Evolutionary conservation across 2,329 filamentous ascomycete genomes (phyloP).

Genomic region (Scortechinia acanthostroma): DNA sequence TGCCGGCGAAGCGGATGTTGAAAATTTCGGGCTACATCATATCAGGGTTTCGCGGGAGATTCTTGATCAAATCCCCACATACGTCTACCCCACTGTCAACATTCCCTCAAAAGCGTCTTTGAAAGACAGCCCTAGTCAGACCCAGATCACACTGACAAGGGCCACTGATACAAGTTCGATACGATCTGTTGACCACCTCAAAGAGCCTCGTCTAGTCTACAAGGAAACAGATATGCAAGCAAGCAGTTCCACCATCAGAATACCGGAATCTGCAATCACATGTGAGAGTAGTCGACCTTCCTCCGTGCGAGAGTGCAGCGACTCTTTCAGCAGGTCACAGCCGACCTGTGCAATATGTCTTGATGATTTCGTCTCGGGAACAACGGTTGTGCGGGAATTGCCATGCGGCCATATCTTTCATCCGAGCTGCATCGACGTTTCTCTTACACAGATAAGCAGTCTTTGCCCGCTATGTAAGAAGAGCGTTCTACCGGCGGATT

Average conservation of each 20-base stretch:
- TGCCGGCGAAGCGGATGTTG: slow-evolving; percentile 48
- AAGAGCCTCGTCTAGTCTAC: no score
- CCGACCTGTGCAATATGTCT: slow-evolving; percentile 57
- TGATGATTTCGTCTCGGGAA: slow-evolving; percentile 44
- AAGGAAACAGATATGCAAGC: no score
- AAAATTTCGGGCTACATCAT: slow-evolving; percentile 46
- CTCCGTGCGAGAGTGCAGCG: no score
- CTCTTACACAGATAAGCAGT: slow-evolving; percentile 45
- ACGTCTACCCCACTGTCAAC: slow-evolving; percentile 31
- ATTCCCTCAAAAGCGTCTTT: slow-evolving; percentile 1
- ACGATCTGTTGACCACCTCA: no score
- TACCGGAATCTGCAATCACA: no score
- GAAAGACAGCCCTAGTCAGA: no score
- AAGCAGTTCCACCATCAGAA: no score
- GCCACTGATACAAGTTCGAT: no score
- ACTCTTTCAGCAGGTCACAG: slow-evolving; percentile 39
- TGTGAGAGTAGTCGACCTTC: no score
- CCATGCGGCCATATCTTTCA: slow-evolving; percentile 61
- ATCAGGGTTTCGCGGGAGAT: slow-evolving; percentile 49
- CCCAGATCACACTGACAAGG: no score
- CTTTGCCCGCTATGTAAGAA: slow-evolving; percentile 59
- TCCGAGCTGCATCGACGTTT: slow-evolving; percentile 52
- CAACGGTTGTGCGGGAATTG: slow-evolving; percentile 45
- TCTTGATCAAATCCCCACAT: slow-evolving; percentile 46
- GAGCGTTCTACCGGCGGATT: slow-evolving; percentile 41